Percentiles rank a stretch among this genome's conserved stretches.
Evolutionary conservation across 345 rosid genomes (phyloP).

Genomic region (Crucihimalaya himalaica): DNA sequence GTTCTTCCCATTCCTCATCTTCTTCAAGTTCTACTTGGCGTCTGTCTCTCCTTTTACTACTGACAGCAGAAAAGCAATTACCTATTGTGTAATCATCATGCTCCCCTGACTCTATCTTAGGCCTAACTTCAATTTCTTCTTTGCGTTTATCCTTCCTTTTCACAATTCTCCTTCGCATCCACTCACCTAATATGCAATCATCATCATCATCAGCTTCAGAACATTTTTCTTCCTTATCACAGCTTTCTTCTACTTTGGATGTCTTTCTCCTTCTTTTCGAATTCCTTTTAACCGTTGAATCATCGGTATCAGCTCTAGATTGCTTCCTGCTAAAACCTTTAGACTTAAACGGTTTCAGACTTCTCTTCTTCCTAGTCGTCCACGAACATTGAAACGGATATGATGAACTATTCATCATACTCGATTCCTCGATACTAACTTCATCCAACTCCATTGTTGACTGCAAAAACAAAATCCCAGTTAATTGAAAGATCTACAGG

Average conservation of each 20-base stretch:
- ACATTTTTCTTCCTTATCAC: background rate
- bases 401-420: background rate
- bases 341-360: background rate
- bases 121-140: background rate
- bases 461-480: background rate
- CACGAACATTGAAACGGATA: no score
- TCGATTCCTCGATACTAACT: background rate
- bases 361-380: constrained; percentile 33
- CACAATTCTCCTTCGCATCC: background rate
- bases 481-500: background rate
- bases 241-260: background rate
- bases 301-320: no score
- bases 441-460: background rate
- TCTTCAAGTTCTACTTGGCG: background rate
- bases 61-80: background rate
- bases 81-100: background rate
- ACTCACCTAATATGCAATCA: background rate
- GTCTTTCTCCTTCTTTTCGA: no score
- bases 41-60: background rate
- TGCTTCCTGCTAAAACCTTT: background rate
- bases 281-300: no score
- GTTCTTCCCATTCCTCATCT: constrained; percentile 27
- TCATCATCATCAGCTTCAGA: constrained; percentile 13
- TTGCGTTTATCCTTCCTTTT: background rate
- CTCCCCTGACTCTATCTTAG: background rate